Percentiles rank a stretch among this genome's conserved stretches.
Conservation (phyloP, 257 asterid genomes). For the Solanum piurae region DNA sequence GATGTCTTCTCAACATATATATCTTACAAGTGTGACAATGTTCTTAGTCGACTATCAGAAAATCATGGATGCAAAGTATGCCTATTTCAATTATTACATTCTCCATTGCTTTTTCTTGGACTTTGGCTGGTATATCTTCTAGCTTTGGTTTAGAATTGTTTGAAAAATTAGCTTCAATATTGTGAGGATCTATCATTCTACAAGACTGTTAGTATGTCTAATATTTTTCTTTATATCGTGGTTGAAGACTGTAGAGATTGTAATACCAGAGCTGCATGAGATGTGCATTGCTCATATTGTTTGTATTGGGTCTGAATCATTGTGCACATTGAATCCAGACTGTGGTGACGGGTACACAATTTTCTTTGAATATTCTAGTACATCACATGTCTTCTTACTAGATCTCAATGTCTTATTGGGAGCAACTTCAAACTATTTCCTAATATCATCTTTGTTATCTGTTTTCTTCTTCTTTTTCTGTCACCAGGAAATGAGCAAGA, state of each 20-base stretch:
- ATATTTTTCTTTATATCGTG: constrained; percentile 18
- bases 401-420: neutral
- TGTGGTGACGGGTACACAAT: constrained; percentile 62
- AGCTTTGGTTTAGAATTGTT: neutral
- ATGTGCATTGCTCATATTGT: constrained; percentile 57
- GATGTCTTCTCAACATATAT: no score
- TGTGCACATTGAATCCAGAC: neutral
- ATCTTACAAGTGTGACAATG: no score
- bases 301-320: neutral
- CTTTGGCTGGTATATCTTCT: neutral
- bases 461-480: neutral
- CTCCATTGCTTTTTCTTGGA: neutral
- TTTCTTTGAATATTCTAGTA: neutral
- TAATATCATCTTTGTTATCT: neutral
- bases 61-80: no score
- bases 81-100: no score
- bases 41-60: no score
- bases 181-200: neutral
- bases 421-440: neutral
- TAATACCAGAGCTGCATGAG: constrained; percentile 73
- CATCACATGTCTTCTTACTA: neutral
- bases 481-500: neutral
- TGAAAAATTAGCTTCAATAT: neutral
- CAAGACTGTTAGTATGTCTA: neutral
- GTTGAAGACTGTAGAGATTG: constrained; percentile 57